Evolutionary conservation across 139 green algal genomes (phyloP).

Genomic region (Micromonas pusilla): DNA sequence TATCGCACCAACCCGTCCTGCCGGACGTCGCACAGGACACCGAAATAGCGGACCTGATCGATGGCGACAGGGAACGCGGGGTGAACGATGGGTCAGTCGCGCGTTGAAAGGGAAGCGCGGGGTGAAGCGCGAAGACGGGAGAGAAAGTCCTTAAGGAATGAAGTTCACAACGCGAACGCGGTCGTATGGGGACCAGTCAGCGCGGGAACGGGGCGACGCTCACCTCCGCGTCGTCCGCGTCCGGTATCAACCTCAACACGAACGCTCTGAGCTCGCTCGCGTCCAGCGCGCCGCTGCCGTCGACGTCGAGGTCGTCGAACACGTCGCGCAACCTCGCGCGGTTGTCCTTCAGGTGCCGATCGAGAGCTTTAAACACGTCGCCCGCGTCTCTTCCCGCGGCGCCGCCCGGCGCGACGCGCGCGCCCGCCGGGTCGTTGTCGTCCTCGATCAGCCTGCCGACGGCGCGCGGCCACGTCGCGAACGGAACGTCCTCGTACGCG

Average conservation of each 20-base stretch:
- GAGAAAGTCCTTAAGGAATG: too few relatives aligned
- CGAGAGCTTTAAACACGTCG: neutral
- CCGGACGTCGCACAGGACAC: neutral
- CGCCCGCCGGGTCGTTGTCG: neutral
- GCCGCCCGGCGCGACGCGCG: too few relatives aligned
- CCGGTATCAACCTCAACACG: too few relatives aligned
- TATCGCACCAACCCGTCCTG: neutral
- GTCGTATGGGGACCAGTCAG: too few relatives aligned
- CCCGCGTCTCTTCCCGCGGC: too few relatives aligned
- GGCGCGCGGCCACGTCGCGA: neutral
- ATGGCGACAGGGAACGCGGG: neutral
- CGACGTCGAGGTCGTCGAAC: neutral
- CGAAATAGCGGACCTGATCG: neutral
- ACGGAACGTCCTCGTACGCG: neutral
- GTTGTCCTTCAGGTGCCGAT: neutral
- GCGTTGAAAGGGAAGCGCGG: too few relatives aligned
- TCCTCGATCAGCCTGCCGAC: neutral
- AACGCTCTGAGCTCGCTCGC: neutral
- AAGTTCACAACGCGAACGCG: too few relatives aligned
- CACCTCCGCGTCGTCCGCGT: too few relatives aligned
- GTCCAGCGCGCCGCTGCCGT: neutral
- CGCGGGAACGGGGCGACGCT: too few relatives aligned
- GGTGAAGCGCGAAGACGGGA: too few relatives aligned
- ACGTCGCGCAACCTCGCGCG: neutral
- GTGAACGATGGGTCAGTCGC: neutral